Base-by-base conservation (phyloP, 805 yeast species). In the Candida dendrica region DNA sequence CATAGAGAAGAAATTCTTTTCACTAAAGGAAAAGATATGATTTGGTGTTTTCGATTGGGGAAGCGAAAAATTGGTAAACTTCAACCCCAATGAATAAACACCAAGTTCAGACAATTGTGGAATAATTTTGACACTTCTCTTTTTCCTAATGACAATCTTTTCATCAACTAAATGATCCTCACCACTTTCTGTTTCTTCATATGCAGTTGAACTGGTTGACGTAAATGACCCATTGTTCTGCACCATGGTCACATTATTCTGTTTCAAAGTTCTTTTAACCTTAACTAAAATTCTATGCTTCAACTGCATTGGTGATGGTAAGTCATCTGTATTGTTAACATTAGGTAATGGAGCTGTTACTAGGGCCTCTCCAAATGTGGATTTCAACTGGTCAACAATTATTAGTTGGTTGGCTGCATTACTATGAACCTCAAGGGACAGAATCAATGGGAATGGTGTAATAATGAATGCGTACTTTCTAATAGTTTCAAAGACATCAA, bases 11-110 rank as follows among this genome's bases (percentile, higher is more conserved):
- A 86, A 61, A 2, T 78, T 65, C 41, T 84, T 78, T 53, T 93
- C 98, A 46, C 84, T 82, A 46, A 93, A 75, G 2, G 97, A 89
- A 56, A 90, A 93, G 41, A 90, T 79, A 59, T 89, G 98, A 49
- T 84, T 84, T 43, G 60, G 64, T 0, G 85, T 73, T 53, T 89
- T 87, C 1, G 96, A 85, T 51, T 84, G 95, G 0, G 95, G 95
- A 22, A 87, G 64, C 0, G 95, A 81, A 51, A 89, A 87, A 58
- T 88, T 87, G 29, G 85, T 70, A 53, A 84, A 91, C 52, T 82
- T 87, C 22, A 77, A 53, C 0, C 96, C 97, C 47, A 51, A 47
- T 2, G 55, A 47, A 53, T 86, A 88, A 3, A 84, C 75, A 1
- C 87, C 95, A 36, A 88, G 63, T 2, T 61, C 69, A 32, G 84